Conservation (phyloP, 2,329 filamentous ascomycete species). For the Plenodomus biglobosus region DNA sequence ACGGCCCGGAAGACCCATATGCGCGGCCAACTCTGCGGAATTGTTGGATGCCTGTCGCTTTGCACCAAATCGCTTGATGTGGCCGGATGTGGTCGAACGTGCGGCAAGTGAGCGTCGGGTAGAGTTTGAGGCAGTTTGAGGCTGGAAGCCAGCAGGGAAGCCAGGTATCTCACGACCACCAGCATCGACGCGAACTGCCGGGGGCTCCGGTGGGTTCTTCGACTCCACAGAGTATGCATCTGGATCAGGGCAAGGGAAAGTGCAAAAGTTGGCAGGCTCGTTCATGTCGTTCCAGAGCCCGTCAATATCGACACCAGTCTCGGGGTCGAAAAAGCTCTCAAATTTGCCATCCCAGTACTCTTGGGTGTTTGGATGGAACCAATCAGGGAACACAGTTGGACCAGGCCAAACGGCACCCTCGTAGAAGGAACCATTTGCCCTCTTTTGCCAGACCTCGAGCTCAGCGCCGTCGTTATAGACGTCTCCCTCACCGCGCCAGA, state of each 20-base stretch:
- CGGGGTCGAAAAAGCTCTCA: constrained; percentile 62
- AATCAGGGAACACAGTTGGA: constrained; percentile 71
- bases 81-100: constrained; percentile 5
- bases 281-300: constrained; percentile 61
- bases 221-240: constrained; percentile 43
- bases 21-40: constrained; percentile 41
- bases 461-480: constrained; percentile 64
- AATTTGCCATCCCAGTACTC: constrained; percentile 72
- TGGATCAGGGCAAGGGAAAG: constrained; percentile 52
- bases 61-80: constrained; percentile 2
- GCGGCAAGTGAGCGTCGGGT: constrained; percentile 14
- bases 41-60: constrained; percentile 26
- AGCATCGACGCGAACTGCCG: constrained; percentile 61
- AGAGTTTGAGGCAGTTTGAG: constrained; percentile 34
- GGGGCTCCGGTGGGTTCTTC: constrained; percentile 63
- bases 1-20: constrained; percentile 61
- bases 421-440: constrained; percentile 58
- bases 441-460: constrained; percentile 56
- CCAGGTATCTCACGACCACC: constrained; percentile 65
- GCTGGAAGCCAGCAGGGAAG: constrained; percentile 69
- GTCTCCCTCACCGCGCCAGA: constrained; percentile 50
- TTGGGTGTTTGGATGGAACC: constrained; percentile 67
- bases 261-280: constrained; percentile 40
- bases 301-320: constrained; percentile 71
- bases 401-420: constrained; percentile 77